Evolutionary conservation across 164 flowering plant genomes (phyloP), one percentile per base, ranked within the genome.

Genomic region (Stephania japonica): DNA sequence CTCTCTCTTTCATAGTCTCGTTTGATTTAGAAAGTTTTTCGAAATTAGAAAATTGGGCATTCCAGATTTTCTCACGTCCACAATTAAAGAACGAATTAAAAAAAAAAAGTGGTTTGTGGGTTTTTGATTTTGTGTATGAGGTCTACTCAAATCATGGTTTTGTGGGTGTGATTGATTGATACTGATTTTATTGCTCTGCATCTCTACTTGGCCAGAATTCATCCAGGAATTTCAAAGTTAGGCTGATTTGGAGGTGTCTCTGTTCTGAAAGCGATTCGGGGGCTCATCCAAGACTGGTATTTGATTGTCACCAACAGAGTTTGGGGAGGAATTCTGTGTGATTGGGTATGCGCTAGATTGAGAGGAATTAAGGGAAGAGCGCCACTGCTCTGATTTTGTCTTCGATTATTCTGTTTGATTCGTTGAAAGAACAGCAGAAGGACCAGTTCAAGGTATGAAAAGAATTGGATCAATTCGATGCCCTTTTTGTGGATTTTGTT

Each of bases 261-360:
- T 32, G n/a, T 59, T 70, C 21, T 61, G 78, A 74, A 66, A 80
- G 59, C 74, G 71, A 75, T 73, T 76, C 69, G 72, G 59, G 49
- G 42, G 64, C 44, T 27, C 70, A 43, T 5, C 41, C 41, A 66
- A 38, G 47, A 49, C 65, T 25, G 24, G 43, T 56, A 61, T 42
- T 70, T 44, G 21, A 9, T 27, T 74, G 5, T 59, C 27, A 42
- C 64, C 24, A 53, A 69, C 53, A 64, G 49, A 50, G 63, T 14
- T 32, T 32, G 71, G 21, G 70, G 68, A 19, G 53, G 25, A 42
- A 69, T 3, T 56, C 21, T 19, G 62, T 16, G 62, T 56, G 6
- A 7, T 56, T 16, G 5, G 19, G 18, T 50, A 50, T 50, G 18
- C 59, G 16, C 59, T 50, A 50, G 3, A 50, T 4, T 50, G 59